A percentile compares a stretch with the other conserved stretches of the same genome.
These are phyloP conservation scores for Neurospora hispaniola DNA, from an alignment of 495 filamentous ascomycete species.

Conservation along the genomic window DNA sequence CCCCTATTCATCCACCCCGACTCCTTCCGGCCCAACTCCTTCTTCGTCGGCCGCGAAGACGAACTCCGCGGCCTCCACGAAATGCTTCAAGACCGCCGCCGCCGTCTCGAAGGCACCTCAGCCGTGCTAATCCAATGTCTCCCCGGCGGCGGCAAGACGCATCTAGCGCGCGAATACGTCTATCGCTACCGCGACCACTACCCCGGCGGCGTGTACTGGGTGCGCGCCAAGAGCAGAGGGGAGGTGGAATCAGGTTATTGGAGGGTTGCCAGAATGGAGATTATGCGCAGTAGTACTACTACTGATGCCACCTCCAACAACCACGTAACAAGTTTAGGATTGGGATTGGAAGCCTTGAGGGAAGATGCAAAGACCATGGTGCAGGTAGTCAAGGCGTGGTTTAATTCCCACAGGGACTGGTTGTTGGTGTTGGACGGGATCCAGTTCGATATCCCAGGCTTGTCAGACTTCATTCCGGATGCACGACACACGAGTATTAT, in stretches of 20 bases:
- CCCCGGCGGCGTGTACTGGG: conserved; percentile 71
- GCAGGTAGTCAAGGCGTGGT: conserved; percentile 54
- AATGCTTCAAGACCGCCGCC: conserved; percentile 54
- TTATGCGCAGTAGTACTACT: conserved; percentile 19
- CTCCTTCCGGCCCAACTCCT: conserved; percentile 67
- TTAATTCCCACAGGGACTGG: conserved; percentile 61
- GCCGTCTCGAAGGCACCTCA: conserved; percentile 50
- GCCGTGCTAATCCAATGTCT: conserved; percentile 62
- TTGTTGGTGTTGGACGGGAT: conserved; percentile 68
- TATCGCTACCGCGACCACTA: conserved; percentile 56
- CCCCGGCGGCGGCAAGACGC: conserved; percentile 72
- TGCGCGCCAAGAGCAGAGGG: conserved; percentile 54
- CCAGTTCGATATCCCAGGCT: conserved; percentile 51
- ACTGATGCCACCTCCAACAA: too few relatives aligned
- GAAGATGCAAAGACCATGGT: conserved; percentile 44
- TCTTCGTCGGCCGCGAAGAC: conserved; percentile 63
- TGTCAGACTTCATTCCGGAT: conserved; percentile 61
- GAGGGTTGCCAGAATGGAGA: conserved; percentile 61
- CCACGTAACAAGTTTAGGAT: too few relatives aligned
- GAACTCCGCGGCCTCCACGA: conserved; percentile 59
- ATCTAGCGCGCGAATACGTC: conserved; percentile 73
- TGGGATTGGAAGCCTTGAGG: too few relatives aligned
- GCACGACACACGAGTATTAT: conserved; percentile 59
- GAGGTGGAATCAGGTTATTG: conserved; percentile 60
- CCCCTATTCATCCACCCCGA: conserved; percentile 59